Base-by-base conservation (phyloP, 345 rosid genomes). In the Triadica sebifera region DNA sequence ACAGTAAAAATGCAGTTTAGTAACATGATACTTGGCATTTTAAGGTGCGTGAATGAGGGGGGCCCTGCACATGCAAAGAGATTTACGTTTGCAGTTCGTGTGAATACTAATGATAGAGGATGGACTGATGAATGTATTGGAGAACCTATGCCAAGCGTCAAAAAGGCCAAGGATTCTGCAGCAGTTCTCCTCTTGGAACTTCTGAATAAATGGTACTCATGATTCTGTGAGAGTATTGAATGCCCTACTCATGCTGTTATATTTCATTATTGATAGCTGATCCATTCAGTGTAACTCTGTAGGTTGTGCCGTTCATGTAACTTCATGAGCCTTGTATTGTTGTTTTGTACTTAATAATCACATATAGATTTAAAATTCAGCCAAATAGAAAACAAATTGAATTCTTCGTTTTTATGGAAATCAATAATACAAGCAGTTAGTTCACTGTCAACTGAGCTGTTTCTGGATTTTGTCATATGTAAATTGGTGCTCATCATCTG, bases 1-100 rank as follows among this genome's bases (percentile, higher is more conserved):
- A 29, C 34, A 29, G 34, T 29, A 29, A 29, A 29, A 45, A 12
- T 64, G 43, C 29, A 4, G 57, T n/a, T 8, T 8, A 71, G 45
- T 57, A 39, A 72, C 63, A 15, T 73, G 68, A 34, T 62, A 37
- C 13, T 53, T 52, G 65, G 55, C 34, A 50, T 49, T 25, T 67
- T 67, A 58, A 94, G 98, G 91, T 93, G 96, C 81, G 93, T 88
- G 74, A 84, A 77, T 46, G 99, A 95, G 84, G 96, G 98, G 70
- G 99, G 99, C 38, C 98, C 98, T 11, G 99, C 98, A 3, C 99
- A 95, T 76, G 99, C 97, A 12, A 93, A 90, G 86, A 85, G 97
- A 84, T 93, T 91, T 77, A 93, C 98, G 0, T 95, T 84, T 79
- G 91, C 93, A 0, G 99, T 89, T 45, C 90, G 89, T 19, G 94